Conservation (phyloP, 768 basidiomycete genomes). For the Boletus pseudopeckii region DNA sequence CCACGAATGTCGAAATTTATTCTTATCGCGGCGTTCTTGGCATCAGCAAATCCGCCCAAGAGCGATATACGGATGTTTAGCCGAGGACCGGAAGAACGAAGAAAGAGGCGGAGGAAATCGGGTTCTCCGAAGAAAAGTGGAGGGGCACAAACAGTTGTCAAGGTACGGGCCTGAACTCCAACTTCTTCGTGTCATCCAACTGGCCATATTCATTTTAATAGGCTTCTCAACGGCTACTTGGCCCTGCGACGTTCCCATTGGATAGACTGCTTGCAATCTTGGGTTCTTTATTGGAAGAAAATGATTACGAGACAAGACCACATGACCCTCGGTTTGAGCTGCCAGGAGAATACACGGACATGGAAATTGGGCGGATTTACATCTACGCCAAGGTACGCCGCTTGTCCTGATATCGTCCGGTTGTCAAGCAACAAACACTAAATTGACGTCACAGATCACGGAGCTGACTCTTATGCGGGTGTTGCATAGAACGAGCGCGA, state of each 20-base stretch:
- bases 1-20: conserved; percentile 74
- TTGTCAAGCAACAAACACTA: not conserved
- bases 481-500: conserved; percentile 58
- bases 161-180: conserved; percentile 31
- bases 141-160: conserved; percentile 43
- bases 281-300: conserved; percentile 72
- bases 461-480: conserved; percentile 65
- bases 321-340: conserved; percentile 46
- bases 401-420: not conserved
- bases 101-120: conserved; percentile 45
- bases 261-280: conserved; percentile 80
- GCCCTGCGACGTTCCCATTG: conserved; percentile 73
- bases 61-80: conserved; percentile 84
- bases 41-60: conserved; percentile 80
- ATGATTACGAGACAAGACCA: conserved; percentile 47
- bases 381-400: conserved; percentile 55
- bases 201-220: conserved; percentile 21
- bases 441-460: conserved; percentile 45
- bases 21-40: conserved; percentile 72
- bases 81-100: conserved; percentile 63
- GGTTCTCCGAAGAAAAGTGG: conserved; percentile 35
- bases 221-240: conserved; percentile 75
- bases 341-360: conserved; percentile 72
- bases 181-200: not conserved
- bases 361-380: conserved; percentile 62